Evolutionary conservation across 768 basidiomycete species (phyloP).

Genomic region (Hygrophorus russula): DNA sequence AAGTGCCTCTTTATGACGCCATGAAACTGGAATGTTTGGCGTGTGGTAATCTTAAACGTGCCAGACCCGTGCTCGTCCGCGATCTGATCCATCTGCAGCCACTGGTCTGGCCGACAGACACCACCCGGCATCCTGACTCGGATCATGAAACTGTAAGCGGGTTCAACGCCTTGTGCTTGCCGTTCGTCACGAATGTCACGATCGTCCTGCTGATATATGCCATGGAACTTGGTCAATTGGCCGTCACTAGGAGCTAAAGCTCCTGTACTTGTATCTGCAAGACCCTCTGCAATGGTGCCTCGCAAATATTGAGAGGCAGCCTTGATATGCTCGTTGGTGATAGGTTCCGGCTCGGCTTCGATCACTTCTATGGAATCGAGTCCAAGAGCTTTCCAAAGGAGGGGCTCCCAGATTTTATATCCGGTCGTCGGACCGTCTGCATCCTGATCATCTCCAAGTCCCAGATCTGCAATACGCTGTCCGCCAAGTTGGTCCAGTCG

Average conservation of each 20-base stretch:
- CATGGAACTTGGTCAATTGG: slow-evolving; percentile 97
- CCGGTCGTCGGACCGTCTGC: slow-evolving; percentile 94
- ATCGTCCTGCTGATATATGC: slow-evolving; percentile 95
- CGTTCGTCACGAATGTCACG: slow-evolving; percentile 97
- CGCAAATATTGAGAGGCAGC: slow-evolving; percentile 89
- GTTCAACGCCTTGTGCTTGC: slow-evolving; percentile 83
- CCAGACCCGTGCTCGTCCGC: slow-evolving; percentile 90
- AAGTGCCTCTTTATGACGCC: slow-evolving; percentile 96
- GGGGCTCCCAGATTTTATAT: slow-evolving; percentile 92
- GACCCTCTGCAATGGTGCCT: slow-evolving; percentile 89
- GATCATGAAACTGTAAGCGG: slow-evolving; percentile 98
- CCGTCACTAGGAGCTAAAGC: slow-evolving; percentile 86
- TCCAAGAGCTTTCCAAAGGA: slow-evolving; percentile 88
- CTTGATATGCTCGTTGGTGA: slow-evolving; percentile 99
- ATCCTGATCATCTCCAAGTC: slow-evolving; percentile 95
- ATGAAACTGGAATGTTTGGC: slow-evolving; percentile 99
- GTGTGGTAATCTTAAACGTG: slow-evolving; percentile 95
- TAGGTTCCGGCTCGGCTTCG: slow-evolving; percentile 91
- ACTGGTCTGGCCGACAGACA: slow-evolving; percentile 85
- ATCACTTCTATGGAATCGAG: slow-evolving; percentile 81
- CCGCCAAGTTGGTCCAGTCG: slow-evolving; percentile 74
- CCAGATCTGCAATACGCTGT: slow-evolving; percentile 60
- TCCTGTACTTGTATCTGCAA: slow-evolving; percentile 77
- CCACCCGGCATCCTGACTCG: slow-evolving; percentile 94
- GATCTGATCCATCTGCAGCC: slow-evolving; percentile 93